phyloP scores from a whole-genome alignment of 1,139 yeast species.

The Candida pseudocylindracea region DNA sequence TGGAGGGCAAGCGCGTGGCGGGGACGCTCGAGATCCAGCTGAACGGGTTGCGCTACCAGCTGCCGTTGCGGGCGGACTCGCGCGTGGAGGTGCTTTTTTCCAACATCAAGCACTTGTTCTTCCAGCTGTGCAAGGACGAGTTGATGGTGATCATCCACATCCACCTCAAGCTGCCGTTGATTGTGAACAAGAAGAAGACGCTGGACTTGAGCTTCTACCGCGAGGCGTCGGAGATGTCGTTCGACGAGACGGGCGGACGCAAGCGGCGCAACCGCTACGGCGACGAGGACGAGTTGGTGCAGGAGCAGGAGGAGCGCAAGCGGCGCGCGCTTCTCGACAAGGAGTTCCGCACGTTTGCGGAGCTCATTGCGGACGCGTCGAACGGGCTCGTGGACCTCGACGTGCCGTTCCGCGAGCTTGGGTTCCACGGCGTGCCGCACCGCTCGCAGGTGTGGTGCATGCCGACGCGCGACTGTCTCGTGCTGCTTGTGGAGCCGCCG shows the following conservation, averaged over 20 bases:
- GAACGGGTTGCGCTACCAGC: slow-evolving; percentile 87
- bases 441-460: slow-evolving; percentile 87
- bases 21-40: slow-evolving; percentile 86
- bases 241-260: slow-evolving; percentile 93
- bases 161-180: slow-evolving; percentile 78
- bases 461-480: slow-evolving; percentile 93
- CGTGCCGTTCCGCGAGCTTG: slow-evolving; percentile 87
- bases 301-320: slow-evolving; percentile 95
- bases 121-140: slow-evolving; percentile 94
- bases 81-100: slow-evolving; percentile 74
- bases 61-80: slow-evolving; percentile 64
- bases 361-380: slow-evolving; percentile 74
- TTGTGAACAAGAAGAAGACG: slow-evolving; percentile 91
- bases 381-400: slow-evolving; percentile 70
- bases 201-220: slow-evolving; percentile 90
- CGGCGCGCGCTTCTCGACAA: slow-evolving; percentile 79
- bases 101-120: slow-evolving; percentile 80
- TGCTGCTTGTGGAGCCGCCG: slow-evolving; percentile 88
- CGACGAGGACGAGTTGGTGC: slow-evolving; percentile 96
- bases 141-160: slow-evolving; percentile 82
- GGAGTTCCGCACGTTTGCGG: slow-evolving; percentile 80
- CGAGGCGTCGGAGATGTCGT: slow-evolving; percentile 91
- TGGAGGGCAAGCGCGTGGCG: slow-evolving; percentile 86
- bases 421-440: slow-evolving; percentile 94
- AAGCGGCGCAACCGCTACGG: slow-evolving; percentile 84